These are phyloP conservation scores for Aspergillus piperis DNA, from an alignment of 2,329 filamentous ascomycete species.

Conservation along the genomic window DNA sequence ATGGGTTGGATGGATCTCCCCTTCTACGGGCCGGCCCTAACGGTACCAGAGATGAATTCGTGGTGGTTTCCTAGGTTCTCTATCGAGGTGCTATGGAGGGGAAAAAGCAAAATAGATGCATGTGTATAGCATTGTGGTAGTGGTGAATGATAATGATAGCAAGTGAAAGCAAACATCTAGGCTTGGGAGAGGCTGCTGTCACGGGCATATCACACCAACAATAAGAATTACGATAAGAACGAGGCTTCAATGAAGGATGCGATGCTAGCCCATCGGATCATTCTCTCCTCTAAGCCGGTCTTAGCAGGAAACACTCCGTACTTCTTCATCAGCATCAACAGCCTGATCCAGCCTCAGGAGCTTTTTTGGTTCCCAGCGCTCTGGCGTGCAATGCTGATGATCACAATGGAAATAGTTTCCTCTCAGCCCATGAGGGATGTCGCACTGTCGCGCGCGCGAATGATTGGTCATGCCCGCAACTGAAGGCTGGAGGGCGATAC, in stretches of 20 bases:
- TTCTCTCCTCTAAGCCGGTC: neutral
- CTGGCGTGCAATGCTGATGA: neutral
- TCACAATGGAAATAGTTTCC: conserved; percentile 9
- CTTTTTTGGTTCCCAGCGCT: neutral
- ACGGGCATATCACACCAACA: neutral
- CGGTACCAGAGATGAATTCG: conserved; percentile 21
- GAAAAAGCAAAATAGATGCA: neutral
- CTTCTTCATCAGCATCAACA: neutral
- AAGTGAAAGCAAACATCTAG: neutral
- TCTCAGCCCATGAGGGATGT: conserved; percentile 10
- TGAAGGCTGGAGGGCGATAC: conserved; percentile 10
- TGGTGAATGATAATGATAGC: neutral
- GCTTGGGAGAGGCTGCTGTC: neutral
- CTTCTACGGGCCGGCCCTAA: conserved; percentile 27
- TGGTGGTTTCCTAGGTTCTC: too few species aligned
- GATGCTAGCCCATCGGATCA: conserved; percentile 2
- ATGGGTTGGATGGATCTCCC: conserved; percentile 25
- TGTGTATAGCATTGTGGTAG: neutral
- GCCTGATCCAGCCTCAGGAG: conserved; percentile 1
- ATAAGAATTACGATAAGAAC: neutral
- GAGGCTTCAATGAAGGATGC: neutral
- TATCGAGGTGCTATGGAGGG: neutral
- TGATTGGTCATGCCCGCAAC: conserved; percentile 17
- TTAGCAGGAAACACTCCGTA: neutral
- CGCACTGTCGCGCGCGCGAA: conserved; percentile 14